phyloP scores from a whole-genome alignment of 768 basidiomycete species.

The Pulveroboletus sp. region DNA sequence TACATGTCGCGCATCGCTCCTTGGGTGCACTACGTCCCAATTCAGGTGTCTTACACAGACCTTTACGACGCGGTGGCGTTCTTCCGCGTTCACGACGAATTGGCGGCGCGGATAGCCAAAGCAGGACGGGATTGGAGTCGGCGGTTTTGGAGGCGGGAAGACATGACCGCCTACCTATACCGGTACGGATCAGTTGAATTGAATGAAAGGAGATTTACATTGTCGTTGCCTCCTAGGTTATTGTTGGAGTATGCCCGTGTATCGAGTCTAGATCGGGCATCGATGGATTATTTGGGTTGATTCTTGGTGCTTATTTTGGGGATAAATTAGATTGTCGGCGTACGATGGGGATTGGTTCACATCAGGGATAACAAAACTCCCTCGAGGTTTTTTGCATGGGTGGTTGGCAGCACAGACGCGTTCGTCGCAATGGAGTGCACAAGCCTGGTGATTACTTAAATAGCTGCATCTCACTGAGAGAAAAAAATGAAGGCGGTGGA shows the following conservation, averaged over 20 bases:
- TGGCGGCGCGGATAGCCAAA: conserved; percentile 53
- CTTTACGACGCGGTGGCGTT: conserved; percentile 69
- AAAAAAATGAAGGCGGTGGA: no score
- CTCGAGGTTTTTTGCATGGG: no score
- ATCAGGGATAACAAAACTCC: no score
- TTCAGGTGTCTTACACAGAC: conserved; percentile 62
- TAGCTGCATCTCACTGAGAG: no score
- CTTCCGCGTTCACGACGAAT: conserved; percentile 64
- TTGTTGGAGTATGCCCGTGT: conserved; percentile 54
- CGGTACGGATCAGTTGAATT: no score
- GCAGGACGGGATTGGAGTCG: conserved; percentile 56
- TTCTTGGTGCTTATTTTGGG: no score
- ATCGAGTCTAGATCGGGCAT: conserved; percentile 42
- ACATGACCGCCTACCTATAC: conserved; percentile 56
- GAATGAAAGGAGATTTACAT: no score
- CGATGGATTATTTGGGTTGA: conserved; percentile 35
- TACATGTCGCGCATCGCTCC: conserved; percentile 54
- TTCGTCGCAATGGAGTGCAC: no score
- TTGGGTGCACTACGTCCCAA: conserved; percentile 74
- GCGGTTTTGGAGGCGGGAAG: conserved; percentile 56
- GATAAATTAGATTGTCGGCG: no score
- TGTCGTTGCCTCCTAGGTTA: conserved; percentile 37
- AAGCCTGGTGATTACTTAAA: no score
- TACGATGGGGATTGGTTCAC: no score
- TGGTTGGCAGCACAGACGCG: no score